phyloP scores from a whole-genome alignment of 352 stramenopile species.

The Phytophthora europaea region DNA sequence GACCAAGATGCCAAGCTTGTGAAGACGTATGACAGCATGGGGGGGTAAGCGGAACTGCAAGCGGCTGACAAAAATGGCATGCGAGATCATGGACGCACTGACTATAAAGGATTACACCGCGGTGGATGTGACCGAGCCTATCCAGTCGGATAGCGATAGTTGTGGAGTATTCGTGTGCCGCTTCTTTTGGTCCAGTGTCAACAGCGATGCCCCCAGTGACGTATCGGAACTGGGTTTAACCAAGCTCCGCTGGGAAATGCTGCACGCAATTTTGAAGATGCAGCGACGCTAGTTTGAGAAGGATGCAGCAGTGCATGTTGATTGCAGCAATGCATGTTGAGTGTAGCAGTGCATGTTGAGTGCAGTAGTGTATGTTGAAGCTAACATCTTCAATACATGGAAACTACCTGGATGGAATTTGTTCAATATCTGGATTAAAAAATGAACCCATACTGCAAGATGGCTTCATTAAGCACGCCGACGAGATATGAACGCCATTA shows the following conservation, averaged over 20 bases:
- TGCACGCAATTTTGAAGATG: constrained; percentile 7
- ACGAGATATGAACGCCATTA: too few relatives aligned
- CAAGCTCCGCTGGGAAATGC: constrained; percentile 6
- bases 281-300: not conserved
- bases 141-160: constrained; percentile 17
- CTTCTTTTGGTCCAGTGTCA: constrained; percentile 1
- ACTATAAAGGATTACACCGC: not conserved
- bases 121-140: not conserved
- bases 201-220: constrained; percentile 3
- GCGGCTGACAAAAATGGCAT: not conserved
- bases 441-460: too few relatives aligned
- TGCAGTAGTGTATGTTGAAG: too few relatives aligned
- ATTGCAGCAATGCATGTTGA: too few relatives aligned
- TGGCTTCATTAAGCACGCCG: too few relatives aligned
- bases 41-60: constrained; percentile 1
- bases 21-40: constrained; percentile 15
- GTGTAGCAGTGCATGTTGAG: too few relatives aligned
- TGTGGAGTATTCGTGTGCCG: constrained; percentile 11
- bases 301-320: not conserved
- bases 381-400: too few relatives aligned
- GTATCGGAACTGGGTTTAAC: not conserved
- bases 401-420: too few relatives aligned
- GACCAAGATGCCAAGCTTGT: constrained; percentile 2
- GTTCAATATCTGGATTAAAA: too few relatives aligned
- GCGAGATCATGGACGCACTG: not conserved